A percentile compares a stretch with the other conserved stretches of the same genome.
Evolutionary conservation across 768 basidiomycete genomes (phyloP).

Genomic region (Macrocybe gigantea): DNA sequence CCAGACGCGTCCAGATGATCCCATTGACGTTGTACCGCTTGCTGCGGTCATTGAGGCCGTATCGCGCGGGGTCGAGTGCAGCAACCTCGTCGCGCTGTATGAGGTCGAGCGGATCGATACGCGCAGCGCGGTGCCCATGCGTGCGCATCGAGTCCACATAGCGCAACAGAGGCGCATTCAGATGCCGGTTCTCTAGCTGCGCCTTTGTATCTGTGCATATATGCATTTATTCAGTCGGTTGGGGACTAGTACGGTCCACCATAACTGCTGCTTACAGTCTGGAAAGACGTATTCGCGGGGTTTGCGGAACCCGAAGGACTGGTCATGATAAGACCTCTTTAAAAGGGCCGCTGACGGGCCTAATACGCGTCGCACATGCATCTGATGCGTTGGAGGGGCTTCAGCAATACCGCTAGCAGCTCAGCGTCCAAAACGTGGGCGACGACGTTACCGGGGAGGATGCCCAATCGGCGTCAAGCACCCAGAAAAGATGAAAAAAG

Average conservation of each 20-base stretch:
- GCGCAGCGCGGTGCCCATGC: constrained; percentile 80
- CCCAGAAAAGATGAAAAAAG: too few relatives aligned
- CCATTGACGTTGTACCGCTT: constrained; percentile 69
- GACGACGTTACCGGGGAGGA: too few relatives aligned
- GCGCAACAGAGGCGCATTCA: constrained; percentile 75
- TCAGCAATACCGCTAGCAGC: neutral
- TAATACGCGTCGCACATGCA: too few relatives aligned
- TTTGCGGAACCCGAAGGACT: constrained; percentile 74
- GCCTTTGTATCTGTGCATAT: constrained; percentile 46
- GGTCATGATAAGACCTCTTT: constrained; percentile 56
- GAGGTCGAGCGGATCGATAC: constrained; percentile 83
- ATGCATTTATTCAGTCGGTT: neutral
- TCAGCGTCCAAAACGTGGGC: too few relatives aligned
- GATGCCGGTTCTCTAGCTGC: constrained; percentile 62
- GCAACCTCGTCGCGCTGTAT: constrained; percentile 77
- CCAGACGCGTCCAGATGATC: constrained; percentile 67
- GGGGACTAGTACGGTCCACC: neutral
- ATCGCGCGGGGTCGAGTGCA: constrained; percentile 72
- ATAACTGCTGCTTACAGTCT: constrained; percentile 50
- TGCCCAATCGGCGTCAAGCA: too few relatives aligned
- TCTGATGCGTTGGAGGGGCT: neutral
- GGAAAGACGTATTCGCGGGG: constrained; percentile 56
- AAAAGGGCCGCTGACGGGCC: neutral
- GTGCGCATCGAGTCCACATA: constrained; percentile 87
- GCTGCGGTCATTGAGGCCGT: constrained; percentile 56